Evolutionary conservation across 2,329 filamentous ascomycete genomes (phyloP).

Genomic region (Lojkania enalia): DNA sequence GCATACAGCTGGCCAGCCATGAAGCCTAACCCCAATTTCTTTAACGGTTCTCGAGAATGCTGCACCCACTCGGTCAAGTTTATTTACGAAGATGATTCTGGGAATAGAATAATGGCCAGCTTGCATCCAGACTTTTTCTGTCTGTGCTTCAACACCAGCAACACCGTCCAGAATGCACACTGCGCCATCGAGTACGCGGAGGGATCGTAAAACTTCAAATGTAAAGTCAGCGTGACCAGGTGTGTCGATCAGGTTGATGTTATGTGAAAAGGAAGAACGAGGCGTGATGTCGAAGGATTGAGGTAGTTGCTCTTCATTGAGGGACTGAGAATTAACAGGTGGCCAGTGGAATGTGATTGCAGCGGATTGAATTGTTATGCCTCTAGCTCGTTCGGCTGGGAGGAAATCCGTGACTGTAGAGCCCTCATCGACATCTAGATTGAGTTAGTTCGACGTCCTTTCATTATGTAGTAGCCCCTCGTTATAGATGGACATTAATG

Average conservation of each 20-base stretch:
- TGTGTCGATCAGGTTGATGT: slow-evolving; percentile 72
- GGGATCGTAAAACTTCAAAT: slow-evolving; percentile 90
- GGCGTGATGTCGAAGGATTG: slow-evolving; percentile 26
- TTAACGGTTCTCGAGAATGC: slow-evolving; percentile 82
- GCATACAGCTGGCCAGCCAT: slow-evolving; percentile 86
- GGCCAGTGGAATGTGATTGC: slow-evolving; percentile 97
- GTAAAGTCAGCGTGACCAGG: slow-evolving; percentile 97
- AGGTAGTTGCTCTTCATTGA: slow-evolving; percentile 11
- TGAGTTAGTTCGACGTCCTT: no score
- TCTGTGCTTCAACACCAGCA: slow-evolving; percentile 93
- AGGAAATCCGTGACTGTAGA: slow-evolving; percentile 98
- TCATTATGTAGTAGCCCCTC: no score
- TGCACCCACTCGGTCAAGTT: slow-evolving; percentile 80
- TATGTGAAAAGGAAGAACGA: slow-evolving; percentile 59
- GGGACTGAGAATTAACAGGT: slow-evolving; percentile 46
- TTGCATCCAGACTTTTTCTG: slow-evolving; percentile 93
- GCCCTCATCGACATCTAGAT: slow-evolving; percentile 83
- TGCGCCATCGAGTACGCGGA: slow-evolving; percentile 84
- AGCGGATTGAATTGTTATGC: slow-evolving; percentile 97
- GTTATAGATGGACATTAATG: no score
- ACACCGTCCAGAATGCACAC: slow-evolving; percentile 93
- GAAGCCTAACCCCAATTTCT: slow-evolving; percentile 78
- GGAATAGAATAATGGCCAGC: slow-evolving; percentile 86
- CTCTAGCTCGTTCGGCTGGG: slow-evolving; percentile 85
- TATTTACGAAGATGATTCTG: slow-evolving; percentile 79